Evolutionary conservation across 2,329 filamentous ascomycete genomes (phyloP).

Genomic region (Colletotrichum tropicicola): DNA sequence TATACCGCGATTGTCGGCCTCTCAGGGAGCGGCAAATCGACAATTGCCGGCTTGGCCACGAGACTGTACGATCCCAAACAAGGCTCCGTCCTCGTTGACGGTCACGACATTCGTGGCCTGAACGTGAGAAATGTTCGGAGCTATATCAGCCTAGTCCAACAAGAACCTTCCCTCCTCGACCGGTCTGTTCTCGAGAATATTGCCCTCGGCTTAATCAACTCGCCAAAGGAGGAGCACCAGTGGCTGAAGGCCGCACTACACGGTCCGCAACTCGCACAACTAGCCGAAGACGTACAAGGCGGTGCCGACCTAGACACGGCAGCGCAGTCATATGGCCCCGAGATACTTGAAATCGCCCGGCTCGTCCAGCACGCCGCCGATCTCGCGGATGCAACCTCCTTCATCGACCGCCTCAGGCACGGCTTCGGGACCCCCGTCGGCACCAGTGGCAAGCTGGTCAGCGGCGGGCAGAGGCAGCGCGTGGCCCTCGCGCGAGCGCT

Average conservation of each 20-base stretch:
- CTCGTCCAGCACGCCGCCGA: constrained; percentile 60
- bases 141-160: constrained; percentile 54
- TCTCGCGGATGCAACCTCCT: constrained; percentile 67
- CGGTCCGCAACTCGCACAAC: constrained; percentile 54
- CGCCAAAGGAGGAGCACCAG: constrained; percentile 47
- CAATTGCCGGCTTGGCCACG: constrained; percentile 62
- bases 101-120: constrained; percentile 54
- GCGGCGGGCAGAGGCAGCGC: constrained; percentile 69
- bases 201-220: constrained; percentile 57
- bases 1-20: constrained; percentile 67
- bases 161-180: constrained; percentile 54
- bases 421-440: constrained; percentile 65
- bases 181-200: constrained; percentile 61
- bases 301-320: constrained; percentile 57
- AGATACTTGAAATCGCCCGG: constrained; percentile 59
- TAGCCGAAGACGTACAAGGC: constrained; percentile 60
- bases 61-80: constrained; percentile 65
- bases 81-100: constrained; percentile 58
- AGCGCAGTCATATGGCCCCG: constrained; percentile 51
- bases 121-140: constrained; percentile 55
- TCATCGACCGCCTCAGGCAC: constrained; percentile 62
- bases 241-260: constrained; percentile 56
- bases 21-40: constrained; percentile 67
- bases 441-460: constrained; percentile 61
- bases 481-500: constrained; percentile 71